Base-by-base conservation (phyloP, 768 basidiomycete genomes). In the Mycena filopes region DNA sequence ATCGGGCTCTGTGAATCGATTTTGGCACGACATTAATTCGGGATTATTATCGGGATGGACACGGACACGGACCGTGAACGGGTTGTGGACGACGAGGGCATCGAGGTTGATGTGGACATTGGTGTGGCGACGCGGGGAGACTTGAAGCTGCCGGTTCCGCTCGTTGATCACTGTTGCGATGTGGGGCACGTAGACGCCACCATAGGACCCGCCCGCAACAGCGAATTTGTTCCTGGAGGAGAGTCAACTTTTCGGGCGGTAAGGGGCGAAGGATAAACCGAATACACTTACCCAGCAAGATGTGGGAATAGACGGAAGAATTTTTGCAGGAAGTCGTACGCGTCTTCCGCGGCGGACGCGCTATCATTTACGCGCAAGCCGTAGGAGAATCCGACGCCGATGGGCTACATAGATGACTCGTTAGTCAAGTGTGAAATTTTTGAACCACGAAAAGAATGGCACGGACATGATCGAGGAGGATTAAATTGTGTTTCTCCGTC, bases 151-250 rank as follows among this genome's bases (percentile, higher is more conserved):
- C n/a, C n/a, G 31, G 66, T 81, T 81, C 28, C 74, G 70, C 61
- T 73, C 71, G 60, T 79, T 73, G 10, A 81, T 78, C 15, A 77
- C 78, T 11, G 77, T 76, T 2, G 77, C 79, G 42, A 80, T 81
- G 58, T 79, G 69, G 9, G 79, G 78, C 5, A 78, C 69, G 56
- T 79, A 80, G 20, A 73, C 70, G 0, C 78, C 79, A 47, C 79
- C 79, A 56, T 79, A 81, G 3, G 77, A 78, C 2, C 79, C 79
- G 9, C 76, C 70, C 3, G 76, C 70, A 11, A 79, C 28, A 28
- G 76, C 57, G 21, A 61, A 67, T 56, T 67, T 56, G 29, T 71
- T 74, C 10, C 73, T 74, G 45, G 28, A 25, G 6, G 7, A n/a
- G n/a, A n/a, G n/a, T n/a, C n/a, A n/a, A n/a, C n/a, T n/a, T n/a